phyloP scores from a whole-genome alignment of 805 yeast genomes.

The Suhomyces canberraensis region DNA sequence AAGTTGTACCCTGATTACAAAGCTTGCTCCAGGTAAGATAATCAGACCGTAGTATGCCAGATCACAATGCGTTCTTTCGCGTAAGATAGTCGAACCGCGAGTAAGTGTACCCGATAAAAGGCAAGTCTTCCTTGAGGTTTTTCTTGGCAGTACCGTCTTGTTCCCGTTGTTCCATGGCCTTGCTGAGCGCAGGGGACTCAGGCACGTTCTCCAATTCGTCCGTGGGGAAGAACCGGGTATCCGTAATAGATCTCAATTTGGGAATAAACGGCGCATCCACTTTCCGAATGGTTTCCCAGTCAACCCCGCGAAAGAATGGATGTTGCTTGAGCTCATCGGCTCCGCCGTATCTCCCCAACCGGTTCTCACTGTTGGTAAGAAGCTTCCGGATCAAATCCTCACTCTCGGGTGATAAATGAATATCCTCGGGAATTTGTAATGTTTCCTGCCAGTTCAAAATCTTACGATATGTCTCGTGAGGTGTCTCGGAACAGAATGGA shows the following conservation, averaged over 20 bases:
- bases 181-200: conserved; percentile 62
- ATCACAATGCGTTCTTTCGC: conserved; percentile 56
- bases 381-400: conserved; percentile 81
- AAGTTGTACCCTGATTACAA: too few relatives aligned
- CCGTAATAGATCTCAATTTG: conserved; percentile 85
- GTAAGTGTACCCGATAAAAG: conserved; percentile 96
- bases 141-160: conserved; percentile 39
- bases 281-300: conserved; percentile 83
- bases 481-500: conserved; percentile 92
- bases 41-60: too few relatives aligned
- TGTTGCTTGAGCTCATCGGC: conserved; percentile 88
- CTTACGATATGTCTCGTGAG: conserved; percentile 90
- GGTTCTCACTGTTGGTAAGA: conserved; percentile 71
- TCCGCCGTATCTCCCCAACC: conserved; percentile 87
- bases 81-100: conserved; percentile 92
- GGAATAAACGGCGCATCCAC: conserved; percentile 95
- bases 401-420: conserved; percentile 82
- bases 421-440: conserved; percentile 84
- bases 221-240: conserved; percentile 96
- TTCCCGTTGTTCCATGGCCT: conserved; percentile 64
- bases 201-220: conserved; percentile 95
- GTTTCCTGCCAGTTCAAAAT: conserved; percentile 90
- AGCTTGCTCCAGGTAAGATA: too few relatives aligned
- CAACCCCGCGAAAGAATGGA: conserved; percentile 94
- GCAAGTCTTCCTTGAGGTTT: conserved; percentile 79